Conservation (phyloP, 2,329 filamentous ascomycete genomes). For the Apiospora saccharicola region DNA sequence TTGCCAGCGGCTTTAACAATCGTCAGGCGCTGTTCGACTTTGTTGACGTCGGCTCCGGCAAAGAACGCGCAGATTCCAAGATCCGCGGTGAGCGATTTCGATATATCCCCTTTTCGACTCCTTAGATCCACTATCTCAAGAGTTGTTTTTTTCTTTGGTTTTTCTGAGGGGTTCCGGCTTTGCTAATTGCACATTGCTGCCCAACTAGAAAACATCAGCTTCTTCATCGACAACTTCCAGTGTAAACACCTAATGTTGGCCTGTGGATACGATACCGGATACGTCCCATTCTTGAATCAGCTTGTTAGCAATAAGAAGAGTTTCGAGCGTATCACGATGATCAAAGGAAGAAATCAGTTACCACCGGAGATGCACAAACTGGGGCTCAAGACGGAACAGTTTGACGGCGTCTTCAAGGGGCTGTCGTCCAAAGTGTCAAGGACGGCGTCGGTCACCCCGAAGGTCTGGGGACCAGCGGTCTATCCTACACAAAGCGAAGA, state of each 20-base stretch:
- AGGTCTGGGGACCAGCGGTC: background rate
- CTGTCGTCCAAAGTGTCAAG: background rate
- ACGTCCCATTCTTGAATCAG: background rate
- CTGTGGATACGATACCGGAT: background rate
- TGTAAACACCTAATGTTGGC: slow-evolving; percentile 14
- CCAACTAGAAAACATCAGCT: background rate
- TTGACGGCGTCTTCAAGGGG: slow-evolving; percentile 5
- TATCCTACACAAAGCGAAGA: background rate
- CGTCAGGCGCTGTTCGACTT: slow-evolving; percentile 1
- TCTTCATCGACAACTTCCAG: slow-evolving; percentile 8
- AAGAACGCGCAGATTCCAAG: slow-evolving; percentile 15
- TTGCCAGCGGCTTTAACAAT: background rate
- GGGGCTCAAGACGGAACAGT: background rate
- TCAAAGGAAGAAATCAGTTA: background rate
- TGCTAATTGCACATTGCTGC: no score
- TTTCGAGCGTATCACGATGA: background rate
- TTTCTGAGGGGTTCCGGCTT: no score
- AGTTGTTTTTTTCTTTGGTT: no score
- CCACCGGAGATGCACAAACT: background rate
- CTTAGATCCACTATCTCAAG: no score
- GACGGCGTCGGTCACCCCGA: background rate
- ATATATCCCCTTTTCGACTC: background rate
- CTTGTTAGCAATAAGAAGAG: slow-evolving; percentile 1
- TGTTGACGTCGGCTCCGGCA: slow-evolving; percentile 12
- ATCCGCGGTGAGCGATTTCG: background rate